Conservation (phyloP, 495 filamentous ascomycete species). For the Penicillium parvum region DNA sequence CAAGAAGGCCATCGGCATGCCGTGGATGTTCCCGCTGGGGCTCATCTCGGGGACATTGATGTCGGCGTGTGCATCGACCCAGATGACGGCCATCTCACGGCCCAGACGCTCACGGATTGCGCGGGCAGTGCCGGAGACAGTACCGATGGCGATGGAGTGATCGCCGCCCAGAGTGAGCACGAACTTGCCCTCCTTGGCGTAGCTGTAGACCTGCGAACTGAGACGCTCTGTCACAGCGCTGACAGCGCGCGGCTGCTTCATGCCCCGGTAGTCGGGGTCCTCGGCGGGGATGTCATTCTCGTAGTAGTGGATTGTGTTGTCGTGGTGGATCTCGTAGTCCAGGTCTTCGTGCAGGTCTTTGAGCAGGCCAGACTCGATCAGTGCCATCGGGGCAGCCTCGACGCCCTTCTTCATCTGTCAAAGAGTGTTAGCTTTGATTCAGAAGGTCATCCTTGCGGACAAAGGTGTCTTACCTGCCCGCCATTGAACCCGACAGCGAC, state of each 20-base stretch:
- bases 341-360: conserved; percentile 79
- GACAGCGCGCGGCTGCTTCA: conserved; percentile 90
- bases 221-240: conserved; percentile 80
- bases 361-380: conserved; percentile 86
- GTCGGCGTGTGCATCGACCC: conserved; percentile 97
- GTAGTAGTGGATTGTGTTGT: conserved; percentile 81
- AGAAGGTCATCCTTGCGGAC: conserved; percentile 7
- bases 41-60: conserved; percentile 95
- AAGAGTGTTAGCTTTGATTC: conserved; percentile 2
- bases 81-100: conserved; percentile 86
- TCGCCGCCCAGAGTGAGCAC: conserved; percentile 94
- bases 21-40: conserved; percentile 90
- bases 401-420: conserved; percentile 82
- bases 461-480: conserved; percentile 67
- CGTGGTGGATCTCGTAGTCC: conserved; percentile 80
- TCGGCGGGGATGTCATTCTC: conserved; percentile 64
- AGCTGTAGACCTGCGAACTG: conserved; percentile 78
- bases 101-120: conserved; percentile 78
- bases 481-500: conserved; percentile 97
- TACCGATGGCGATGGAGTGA: conserved; percentile 94
- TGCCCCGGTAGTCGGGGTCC: conserved; percentile 70
- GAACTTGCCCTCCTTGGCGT: conserved; percentile 79
- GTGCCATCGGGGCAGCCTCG: conserved; percentile 84
- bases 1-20: conserved; percentile 94
- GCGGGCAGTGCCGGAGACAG: conserved; percentile 76